Base-by-base conservation (phyloP, 2,329 filamentous ascomycete species). In the Aspergillus hiratsukae region DNA sequence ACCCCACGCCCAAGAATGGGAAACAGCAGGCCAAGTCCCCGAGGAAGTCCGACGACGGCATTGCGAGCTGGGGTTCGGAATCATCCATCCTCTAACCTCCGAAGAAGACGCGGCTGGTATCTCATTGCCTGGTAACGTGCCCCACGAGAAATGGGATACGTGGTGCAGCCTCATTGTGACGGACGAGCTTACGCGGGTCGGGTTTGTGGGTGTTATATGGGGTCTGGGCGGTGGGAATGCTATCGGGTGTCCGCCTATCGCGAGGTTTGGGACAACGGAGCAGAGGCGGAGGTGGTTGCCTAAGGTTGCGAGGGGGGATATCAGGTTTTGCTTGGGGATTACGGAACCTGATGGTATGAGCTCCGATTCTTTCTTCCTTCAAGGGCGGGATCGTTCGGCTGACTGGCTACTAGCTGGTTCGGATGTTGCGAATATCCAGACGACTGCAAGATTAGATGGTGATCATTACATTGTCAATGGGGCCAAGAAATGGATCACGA, bases 401-500 rank as follows among this genome's bases (percentile, higher is more conserved):
- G 31, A 67, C 43, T 23, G 28, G 45, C 17, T 51, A 37, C 54
- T 64, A 71, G 83, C 81, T 55, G 83, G 83, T 0, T 87, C 83
- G 0, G 86, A 89, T 64, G 84, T 89, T 3, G 84, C 84, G 0
- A 82, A 81, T 60, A 80, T 89, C 48, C 76, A 78, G 52, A 87
- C 86, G 3, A 87, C 82, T 0, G 86, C 86, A 0, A 67, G 71
- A 40, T 75, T 74, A 27, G 75, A 81, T 40, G 81, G 80, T 0
- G 73, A 76, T 35, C 68, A 75, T 50, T 88, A 87, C 62, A 65
- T 86, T 37, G 83, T 88, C n/a, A 87, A 86, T 55, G 86, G 85
- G 0, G 79, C 80, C 51, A 88, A 88, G 76, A 87, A 87, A 67
- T 87, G 84, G 84, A 87, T 88, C 61, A 87, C 86, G 1, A 84